Conservation (phyloP, 169 alveolate species). For the Cryptosporidium viatorum region DNA sequence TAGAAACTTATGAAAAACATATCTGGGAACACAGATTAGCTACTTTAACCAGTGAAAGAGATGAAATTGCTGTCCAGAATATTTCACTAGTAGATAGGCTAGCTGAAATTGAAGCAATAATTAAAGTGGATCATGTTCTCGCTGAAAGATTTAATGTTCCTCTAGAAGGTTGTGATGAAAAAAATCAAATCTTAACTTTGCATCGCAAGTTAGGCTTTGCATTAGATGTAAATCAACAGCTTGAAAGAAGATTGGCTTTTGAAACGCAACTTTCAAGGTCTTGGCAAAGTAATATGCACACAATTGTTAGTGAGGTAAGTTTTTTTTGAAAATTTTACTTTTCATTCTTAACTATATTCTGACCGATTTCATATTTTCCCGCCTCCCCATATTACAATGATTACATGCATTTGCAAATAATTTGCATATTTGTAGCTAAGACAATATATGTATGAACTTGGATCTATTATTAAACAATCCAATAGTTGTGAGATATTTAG, state of each 20-base stretch:
- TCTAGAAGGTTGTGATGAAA: conserved; percentile 66
- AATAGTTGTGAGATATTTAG: conserved; percentile 69
- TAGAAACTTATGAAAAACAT: conserved; percentile 72
- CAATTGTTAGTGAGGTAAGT: conserved; percentile 82
- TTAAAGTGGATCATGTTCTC: conserved; percentile 64
- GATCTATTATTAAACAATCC: conserved; percentile 30
- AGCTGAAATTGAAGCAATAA: conserved; percentile 72
- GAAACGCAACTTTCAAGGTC: conserved; percentile 81
- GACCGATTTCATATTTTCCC: background rate
- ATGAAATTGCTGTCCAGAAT: conserved; percentile 72
- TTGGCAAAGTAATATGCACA: conserved; percentile 82
- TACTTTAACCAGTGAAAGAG: conserved; percentile 57
- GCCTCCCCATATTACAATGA: background rate
- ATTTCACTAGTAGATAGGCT: conserved; percentile 57
- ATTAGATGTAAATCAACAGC: conserved; percentile 80
- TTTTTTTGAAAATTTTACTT: background rate
- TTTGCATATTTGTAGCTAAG: conserved; percentile 21
- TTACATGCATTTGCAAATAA: conserved; percentile 1
- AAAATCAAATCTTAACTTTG: conserved; percentile 55
- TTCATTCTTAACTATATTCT: background rate
- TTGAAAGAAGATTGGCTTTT: conserved; percentile 81
- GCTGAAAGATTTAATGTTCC: conserved; percentile 74
- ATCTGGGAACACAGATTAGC: conserved; percentile 71
- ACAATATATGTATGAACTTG: conserved; percentile 66
- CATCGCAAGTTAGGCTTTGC: conserved; percentile 74